phyloP scores from a whole-genome alignment of 805 yeast genomes.

The Komagataella phaffii region DNA sequence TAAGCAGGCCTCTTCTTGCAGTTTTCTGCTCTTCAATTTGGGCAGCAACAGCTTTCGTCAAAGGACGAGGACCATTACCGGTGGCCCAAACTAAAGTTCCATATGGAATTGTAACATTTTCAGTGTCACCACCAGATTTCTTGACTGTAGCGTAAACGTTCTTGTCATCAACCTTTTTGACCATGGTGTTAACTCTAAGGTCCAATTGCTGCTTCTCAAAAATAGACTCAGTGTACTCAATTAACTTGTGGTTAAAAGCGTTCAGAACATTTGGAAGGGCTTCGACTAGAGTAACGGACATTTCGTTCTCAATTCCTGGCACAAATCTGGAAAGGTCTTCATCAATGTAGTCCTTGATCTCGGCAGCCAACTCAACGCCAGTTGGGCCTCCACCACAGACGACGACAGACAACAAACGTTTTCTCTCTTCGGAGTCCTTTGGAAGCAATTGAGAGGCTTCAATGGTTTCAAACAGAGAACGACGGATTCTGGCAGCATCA shows the following conservation, averaged over 20 bases:
- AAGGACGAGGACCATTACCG: constrained; percentile 82
- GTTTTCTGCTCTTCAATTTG: constrained; percentile 66
- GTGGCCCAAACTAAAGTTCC: constrained; percentile 97
- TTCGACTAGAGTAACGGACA: constrained; percentile 76
- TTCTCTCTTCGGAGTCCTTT: constrained; percentile 58
- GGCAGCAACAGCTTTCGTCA: constrained; percentile 52
- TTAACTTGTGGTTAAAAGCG: constrained; percentile 56
- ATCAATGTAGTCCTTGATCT: constrained; percentile 84
- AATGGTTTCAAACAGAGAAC: constrained; percentile 70
- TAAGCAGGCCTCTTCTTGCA: constrained; percentile 82
- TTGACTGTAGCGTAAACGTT: constrained; percentile 60
- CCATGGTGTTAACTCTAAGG: constrained; percentile 76
- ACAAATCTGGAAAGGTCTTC: constrained; percentile 85
- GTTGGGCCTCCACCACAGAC: constrained; percentile 99
- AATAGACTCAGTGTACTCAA: constrained; percentile 69
- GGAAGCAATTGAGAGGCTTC: constrained; percentile 82
- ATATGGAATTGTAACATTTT: constrained; percentile 54
- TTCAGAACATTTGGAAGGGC: constrained; percentile 82
- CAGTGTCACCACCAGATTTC: constrained; percentile 51
- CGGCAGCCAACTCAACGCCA: constrained; percentile 97
- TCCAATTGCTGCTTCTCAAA: constrained; percentile 56
- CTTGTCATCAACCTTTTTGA: constrained; percentile 66
- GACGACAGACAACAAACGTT: constrained; percentile 73
- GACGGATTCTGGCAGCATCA: constrained; percentile 77
- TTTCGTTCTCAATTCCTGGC: constrained; percentile 73